Evolutionary conservation across 805 yeast genomes (phyloP).

Genomic region (Maudiozyma barnettii): DNA sequence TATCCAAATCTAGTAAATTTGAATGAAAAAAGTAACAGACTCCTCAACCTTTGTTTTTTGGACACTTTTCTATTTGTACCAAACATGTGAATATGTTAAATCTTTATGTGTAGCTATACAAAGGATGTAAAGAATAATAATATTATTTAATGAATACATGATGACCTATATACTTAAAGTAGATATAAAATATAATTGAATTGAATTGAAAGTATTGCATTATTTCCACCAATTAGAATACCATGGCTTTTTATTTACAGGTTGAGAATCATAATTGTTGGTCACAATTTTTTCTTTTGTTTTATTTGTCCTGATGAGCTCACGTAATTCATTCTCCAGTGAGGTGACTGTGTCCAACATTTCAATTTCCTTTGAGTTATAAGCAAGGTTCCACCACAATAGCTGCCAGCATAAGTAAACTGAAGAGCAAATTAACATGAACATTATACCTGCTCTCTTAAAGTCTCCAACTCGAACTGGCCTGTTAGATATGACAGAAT

Average conservation of each 20-base stretch:
- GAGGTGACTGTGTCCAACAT: conserved; percentile 10
- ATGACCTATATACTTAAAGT: neutral
- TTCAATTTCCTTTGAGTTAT: conserved; percentile 20
- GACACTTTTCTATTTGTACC: no score
- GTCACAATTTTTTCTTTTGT: no score
- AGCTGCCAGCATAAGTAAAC: conserved; percentile 22
- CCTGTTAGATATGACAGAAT: neutral
- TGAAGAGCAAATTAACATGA: conserved; percentile 25
- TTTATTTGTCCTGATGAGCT: neutral
- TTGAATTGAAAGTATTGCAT: neutral
- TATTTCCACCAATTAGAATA: conserved; percentile 2
- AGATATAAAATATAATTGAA: neutral
- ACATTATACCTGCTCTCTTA: conserved; percentile 25
- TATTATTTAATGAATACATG: neutral
- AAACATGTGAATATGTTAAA: no score
- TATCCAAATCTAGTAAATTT: conserved; percentile 16
- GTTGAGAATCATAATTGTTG: no score
- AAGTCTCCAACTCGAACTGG: conserved; percentile 15
- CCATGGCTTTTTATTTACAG: neutral
- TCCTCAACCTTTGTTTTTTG: neutral
- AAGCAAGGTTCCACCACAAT: conserved; percentile 25
- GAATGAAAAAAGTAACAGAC: neutral
- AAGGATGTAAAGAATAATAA: no score
- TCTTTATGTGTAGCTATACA: no score
- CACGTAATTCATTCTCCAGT: conserved; percentile 16